Evolutionary conservation across 345 rosid species (phyloP), one percentile per base, ranked within the genome.

Genomic region (Arabidopsis thaliana): DNA sequence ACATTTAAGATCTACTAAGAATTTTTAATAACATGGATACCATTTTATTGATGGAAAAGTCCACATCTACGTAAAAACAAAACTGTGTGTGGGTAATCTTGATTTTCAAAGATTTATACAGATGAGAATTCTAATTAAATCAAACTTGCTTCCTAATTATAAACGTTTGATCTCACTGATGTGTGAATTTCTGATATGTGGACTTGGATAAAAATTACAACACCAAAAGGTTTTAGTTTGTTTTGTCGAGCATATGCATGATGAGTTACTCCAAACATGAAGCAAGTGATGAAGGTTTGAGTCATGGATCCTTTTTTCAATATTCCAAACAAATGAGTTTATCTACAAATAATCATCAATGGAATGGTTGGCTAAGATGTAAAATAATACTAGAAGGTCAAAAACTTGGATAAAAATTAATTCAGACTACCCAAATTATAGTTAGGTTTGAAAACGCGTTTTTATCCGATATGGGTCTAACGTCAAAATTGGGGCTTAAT

Each of bases 191-290:
- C n/a, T 34, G 32, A 28, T 28, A 28, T 28, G 32, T 28, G 32
- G 32, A 28, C 32, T 28, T 28, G 32, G 32, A 28, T 3, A 28
- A 28, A 28, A 28, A 28, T 28, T 28, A 28, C 38, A 63, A 9
- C 41, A n/a, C 55, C 41, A 64, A 0, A 28, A 45, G 40, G 37
- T 0, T 64, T n/a, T 64, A 2, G 14, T 14, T 50, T 13, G 23
- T 50, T 13, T 14, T 36, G 46, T 72, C 20, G 13, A 65, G 59
- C 25, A 46, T 16, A 71, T 9, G 20, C 42, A 45, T 50, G 40
- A 45, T 50, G 40, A 24, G 7, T 63, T 63, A 8, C 13, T 59
- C 46, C 32, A 49, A 8, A 10, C 38, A 55, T 13, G 55, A 53
- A 7, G 42, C 64, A 56, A 59, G 33, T 20, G 16, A 69, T 32